These are phyloP conservation scores for Tetragonia tetragonoides DNA, from an alignment of 148 eudicot genomes.

Conservation along the genomic window DNA sequence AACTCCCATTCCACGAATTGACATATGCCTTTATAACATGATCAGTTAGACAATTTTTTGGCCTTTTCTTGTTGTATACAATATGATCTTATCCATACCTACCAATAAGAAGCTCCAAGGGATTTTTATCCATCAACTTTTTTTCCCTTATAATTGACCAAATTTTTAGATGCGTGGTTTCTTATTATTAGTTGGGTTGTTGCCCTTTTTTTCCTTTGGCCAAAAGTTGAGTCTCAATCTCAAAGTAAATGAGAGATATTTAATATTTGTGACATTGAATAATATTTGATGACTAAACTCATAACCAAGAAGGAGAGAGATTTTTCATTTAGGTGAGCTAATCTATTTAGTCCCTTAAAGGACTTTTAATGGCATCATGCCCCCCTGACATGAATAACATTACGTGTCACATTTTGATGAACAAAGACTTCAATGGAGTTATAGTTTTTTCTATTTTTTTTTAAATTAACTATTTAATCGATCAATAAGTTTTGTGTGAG, in stretches of 20 bases:
- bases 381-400: conserved; percentile 1
- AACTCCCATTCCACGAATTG: background rate
- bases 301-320: background rate
- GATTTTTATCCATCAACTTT: conserved; percentile 28
- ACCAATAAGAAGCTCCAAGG: background rate
- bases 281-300: conserved; percentile 22
- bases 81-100: background rate
- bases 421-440: background rate
- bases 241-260: background rate
- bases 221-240: background rate
- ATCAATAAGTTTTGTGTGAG: too few species aligned
- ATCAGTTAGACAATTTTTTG: too few species aligned
- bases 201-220: background rate
- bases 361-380: conserved; percentile 1
- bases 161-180: conserved; percentile 5
- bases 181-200: conserved; percentile 23
- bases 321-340: conserved; percentile 38
- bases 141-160: conserved; percentile 27
- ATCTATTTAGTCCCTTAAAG: conserved; percentile 19
- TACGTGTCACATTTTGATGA: background rate
- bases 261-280: background rate
- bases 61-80: too few species aligned
- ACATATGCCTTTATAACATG: too few species aligned
- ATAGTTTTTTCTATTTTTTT: background rate
- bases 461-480: too few species aligned